These are phyloP conservation scores for Achlya hypogyna DNA, from an alignment of 352 stramenopile species.

Conservation along the genomic window DNA sequence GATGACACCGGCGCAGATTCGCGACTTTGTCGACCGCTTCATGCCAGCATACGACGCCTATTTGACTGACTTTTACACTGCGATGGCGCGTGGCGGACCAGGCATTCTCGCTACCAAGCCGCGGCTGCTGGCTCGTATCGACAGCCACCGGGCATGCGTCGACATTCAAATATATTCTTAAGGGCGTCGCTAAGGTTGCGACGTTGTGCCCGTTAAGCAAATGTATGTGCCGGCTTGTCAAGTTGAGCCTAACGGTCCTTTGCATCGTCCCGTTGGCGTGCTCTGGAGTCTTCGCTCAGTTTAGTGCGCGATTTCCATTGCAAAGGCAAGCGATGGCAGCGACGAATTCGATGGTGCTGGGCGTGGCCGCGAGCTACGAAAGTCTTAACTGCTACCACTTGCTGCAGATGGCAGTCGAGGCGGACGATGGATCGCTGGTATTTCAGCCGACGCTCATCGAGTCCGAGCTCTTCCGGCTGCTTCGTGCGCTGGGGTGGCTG, in stretches of 20 bases:
- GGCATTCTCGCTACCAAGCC: not conserved
- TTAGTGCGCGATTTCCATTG: too few relatives aligned
- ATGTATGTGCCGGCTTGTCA: too few relatives aligned
- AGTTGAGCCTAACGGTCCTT: too few relatives aligned
- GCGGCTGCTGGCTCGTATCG: not conserved
- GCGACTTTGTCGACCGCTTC: conserved; percentile 82
- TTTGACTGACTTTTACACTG: conserved; percentile 44
- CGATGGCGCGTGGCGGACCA: not conserved
- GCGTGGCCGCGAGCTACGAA: conserved; percentile 4
- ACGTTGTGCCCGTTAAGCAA: not conserved
- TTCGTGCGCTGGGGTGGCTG: conserved; percentile 41
- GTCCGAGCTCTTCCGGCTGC: conserved; percentile 53
- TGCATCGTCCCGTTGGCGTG: too few relatives aligned
- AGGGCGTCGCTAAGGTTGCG: not conserved
- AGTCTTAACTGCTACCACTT: conserved; percentile 37
- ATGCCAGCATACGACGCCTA: conserved; percentile 79
- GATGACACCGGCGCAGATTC: conserved; percentile 51
- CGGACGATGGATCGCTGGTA: conserved; percentile 56
- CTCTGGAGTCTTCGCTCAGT: too few relatives aligned
- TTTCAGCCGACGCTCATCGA: conserved; percentile 64
- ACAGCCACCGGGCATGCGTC: not conserved
- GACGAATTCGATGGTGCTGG: not conserved
- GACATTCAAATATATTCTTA: not conserved
- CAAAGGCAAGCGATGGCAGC: not conserved
- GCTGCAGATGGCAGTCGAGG: conserved; percentile 37